A percentile compares a stretch with the other conserved stretches of the same genome.
Conservation (phyloP, 768 basidiomycete genomes). For the Amanita fuliginea region DNA sequence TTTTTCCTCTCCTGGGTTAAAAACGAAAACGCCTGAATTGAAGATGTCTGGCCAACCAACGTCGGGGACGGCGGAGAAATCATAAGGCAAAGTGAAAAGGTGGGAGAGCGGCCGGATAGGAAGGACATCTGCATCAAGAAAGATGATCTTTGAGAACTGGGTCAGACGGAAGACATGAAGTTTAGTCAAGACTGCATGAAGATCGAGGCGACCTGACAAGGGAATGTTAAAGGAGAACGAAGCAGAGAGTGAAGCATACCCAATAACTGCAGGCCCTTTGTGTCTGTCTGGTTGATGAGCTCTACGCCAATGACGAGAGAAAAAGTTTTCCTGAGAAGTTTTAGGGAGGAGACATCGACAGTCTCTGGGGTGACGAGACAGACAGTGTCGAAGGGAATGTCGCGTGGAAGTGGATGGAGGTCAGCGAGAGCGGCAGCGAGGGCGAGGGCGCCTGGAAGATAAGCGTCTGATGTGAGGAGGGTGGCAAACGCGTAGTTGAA, state of each 20-base stretch:
- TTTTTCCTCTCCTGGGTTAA: conserved; percentile 72
- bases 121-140: conserved; percentile 88
- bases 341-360: conserved; percentile 74
- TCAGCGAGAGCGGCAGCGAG: conserved; percentile 79
- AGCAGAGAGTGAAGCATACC: conserved; percentile 33
- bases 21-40: conserved; percentile 92
- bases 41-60: conserved; percentile 99
- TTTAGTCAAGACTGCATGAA: conserved; percentile 91
- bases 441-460: conserved; percentile 88
- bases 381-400: conserved; percentile 67
- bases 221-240: background rate
- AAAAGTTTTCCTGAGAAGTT: conserved; percentile 68
- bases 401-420: conserved; percentile 52
- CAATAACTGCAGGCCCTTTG: conserved; percentile 62
- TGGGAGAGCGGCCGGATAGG: conserved; percentile 83
- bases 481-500: conserved; percentile 73
- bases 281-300: conserved; percentile 61
- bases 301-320: conserved; percentile 89
- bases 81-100: conserved; percentile 73
- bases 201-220: conserved; percentile 78
- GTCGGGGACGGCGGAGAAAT: conserved; percentile 92
- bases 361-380: conserved; percentile 94
- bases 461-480: conserved; percentile 83
- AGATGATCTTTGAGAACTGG: conserved; percentile 78
- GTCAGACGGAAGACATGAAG: conserved; percentile 90